Evolutionary conservation across 352 stramenopile species (phyloP).

Genomic region (Elongisporangium anandrum): DNA sequence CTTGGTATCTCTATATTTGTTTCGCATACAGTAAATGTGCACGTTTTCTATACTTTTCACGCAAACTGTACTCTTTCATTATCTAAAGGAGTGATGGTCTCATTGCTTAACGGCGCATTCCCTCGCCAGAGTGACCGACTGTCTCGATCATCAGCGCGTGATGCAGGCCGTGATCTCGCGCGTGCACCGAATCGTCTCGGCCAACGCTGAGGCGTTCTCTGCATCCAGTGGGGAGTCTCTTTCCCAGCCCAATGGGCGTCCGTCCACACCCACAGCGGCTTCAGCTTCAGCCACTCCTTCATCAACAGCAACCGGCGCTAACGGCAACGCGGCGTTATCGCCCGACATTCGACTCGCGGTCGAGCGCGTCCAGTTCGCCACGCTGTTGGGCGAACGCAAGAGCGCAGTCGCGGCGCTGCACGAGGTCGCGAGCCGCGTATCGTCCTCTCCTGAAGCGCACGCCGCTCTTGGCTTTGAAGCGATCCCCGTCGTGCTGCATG

Average conservation of each 20-base stretch:
- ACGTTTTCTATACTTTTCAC: neutral
- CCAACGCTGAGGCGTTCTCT: slow-evolving; percentile 9
- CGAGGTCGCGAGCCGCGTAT: slow-evolving; percentile 18
- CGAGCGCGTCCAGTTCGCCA: slow-evolving; percentile 69
- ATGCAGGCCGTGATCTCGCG: slow-evolving; percentile 75
- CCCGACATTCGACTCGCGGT: slow-evolving; percentile 47
- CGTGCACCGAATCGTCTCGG: slow-evolving; percentile 65
- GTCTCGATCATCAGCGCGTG: neutral
- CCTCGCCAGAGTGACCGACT: neutral
- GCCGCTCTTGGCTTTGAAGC: slow-evolving; percentile 31
- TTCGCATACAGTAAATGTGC: neutral
- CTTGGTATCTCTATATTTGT: too few relatives aligned
- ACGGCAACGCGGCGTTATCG: neutral
- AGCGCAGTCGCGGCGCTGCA: slow-evolving; percentile 46
- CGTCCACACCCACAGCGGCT: neutral
- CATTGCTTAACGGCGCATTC: neutral
- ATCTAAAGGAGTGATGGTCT: neutral
- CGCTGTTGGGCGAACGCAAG: slow-evolving; percentile 70
- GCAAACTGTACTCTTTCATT: neutral
- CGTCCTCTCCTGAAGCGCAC: slow-evolving; percentile 21
- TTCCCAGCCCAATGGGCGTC: neutral
- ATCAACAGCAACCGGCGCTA: neutral
- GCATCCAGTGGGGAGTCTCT: neutral
- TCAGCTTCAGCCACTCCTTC: neutral
- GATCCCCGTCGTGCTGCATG: slow-evolving; percentile 50